Percentiles rank a stretch among this genome's conserved stretches.
These are phyloP conservation scores for Sarcodon sp. DNA, from an alignment of 768 basidiomycete species.

Conservation along the genomic window DNA sequence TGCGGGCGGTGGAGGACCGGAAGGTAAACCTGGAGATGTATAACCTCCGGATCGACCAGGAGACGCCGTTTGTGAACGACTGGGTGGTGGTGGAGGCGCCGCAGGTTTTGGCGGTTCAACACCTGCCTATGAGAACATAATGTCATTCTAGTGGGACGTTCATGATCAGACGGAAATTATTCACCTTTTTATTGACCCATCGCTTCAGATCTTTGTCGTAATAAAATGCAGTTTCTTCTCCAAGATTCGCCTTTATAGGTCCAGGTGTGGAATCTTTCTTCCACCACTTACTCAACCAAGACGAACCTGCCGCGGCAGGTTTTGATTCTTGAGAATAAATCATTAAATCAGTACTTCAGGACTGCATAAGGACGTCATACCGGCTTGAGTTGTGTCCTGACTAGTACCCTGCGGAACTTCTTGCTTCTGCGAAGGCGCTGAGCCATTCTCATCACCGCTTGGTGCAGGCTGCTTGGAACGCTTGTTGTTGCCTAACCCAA, in stretches of 20 bases:
- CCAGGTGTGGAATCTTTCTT: constrained; percentile 50
- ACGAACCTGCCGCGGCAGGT: constrained; percentile 20
- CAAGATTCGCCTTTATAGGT: constrained; percentile 85
- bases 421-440: constrained; percentile 7
- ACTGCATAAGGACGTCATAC: constrained; percentile 11
- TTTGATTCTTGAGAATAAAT: constrained; percentile 1
- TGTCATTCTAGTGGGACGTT: not conserved
- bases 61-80: constrained; percentile 71
- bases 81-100: constrained; percentile 66
- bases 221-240: constrained; percentile 82
- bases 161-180: constrained; percentile 4
- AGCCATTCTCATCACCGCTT: constrained; percentile 1
- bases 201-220: constrained; percentile 92
- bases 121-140: constrained; percentile 30
- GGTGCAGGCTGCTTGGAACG: constrained; percentile 12
- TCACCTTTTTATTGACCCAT: constrained; percentile 93
- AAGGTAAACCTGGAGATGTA: constrained; percentile 20
- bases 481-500: constrained; percentile 78
- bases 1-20: constrained; percentile 25
- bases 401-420: constrained; percentile 7
- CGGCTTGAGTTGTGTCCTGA: constrained; percentile 17
- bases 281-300: constrained; percentile 82
- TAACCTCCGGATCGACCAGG: constrained; percentile 41
- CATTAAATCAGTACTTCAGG: constrained; percentile 2
- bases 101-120: constrained; percentile 38